Percentiles rank a stretch among this genome's conserved stretches.
Evolutionary conservation across 805 yeast species (phyloP).

Genomic region (Starmerella etchellsii): DNA sequence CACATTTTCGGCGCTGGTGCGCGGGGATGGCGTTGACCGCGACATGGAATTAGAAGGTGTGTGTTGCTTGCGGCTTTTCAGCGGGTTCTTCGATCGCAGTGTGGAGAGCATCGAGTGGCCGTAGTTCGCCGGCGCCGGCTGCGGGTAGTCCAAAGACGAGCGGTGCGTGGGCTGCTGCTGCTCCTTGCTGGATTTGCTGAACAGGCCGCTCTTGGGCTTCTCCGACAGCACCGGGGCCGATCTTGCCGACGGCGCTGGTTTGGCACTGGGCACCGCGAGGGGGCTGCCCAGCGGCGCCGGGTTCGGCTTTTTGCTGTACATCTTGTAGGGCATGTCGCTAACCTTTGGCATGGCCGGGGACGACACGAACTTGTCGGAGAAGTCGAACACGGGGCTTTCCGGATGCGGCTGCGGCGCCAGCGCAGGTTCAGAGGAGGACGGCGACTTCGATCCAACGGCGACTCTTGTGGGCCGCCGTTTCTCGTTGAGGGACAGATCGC

Average conservation of each 20-base stretch:
- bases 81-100: constrained; percentile 13
- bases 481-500: constrained; percentile 2
- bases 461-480: constrained; percentile 15
- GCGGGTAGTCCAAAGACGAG: constrained; percentile 17
- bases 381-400: constrained; percentile 3
- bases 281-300: not conserved
- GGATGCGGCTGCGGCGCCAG: not conserved
- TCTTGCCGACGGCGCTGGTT: not conserved
- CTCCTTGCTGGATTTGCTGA: no score
- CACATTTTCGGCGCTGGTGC: constrained; percentile 10
- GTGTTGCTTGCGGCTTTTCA: constrained; percentile 3
- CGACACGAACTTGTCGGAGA: constrained; percentile 5
- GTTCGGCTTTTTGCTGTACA: constrained; percentile 16
- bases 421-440: not conserved
- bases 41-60: constrained; percentile 1
- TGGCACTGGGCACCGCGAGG: not conserved
- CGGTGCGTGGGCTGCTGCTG: constrained; percentile 8
- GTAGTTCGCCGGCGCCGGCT: constrained; percentile 12
- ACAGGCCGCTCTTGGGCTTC: not conserved
- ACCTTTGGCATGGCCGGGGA: constrained; percentile 15
- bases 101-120: constrained; percentile 17
- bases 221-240: constrained; percentile 5
- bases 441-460: constrained; percentile 20
- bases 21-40: constrained; percentile 10
- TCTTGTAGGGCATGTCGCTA: constrained; percentile 20